phyloP scores from a whole-genome alignment of 169 alveolate genomes.

The Babesia bigemina region DNA sequence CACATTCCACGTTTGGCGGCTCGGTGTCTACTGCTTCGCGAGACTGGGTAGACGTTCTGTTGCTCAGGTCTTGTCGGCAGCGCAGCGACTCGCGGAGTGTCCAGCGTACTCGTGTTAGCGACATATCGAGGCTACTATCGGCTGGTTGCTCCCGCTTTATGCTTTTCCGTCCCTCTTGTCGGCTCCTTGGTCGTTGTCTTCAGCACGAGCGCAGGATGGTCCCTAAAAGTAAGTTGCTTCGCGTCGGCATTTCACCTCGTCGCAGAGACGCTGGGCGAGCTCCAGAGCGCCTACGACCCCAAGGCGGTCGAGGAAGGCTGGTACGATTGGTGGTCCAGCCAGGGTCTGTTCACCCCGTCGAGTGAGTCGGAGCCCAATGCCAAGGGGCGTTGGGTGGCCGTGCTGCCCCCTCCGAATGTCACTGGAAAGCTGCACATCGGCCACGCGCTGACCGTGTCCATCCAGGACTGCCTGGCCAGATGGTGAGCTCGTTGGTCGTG shows the following conservation, averaged over 20 bases:
- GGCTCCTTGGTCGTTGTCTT: conserved; percentile 2
- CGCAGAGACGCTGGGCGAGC: conserved; percentile 48
- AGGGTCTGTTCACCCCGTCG: conserved; percentile 79
- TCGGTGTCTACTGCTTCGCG: too few relatives aligned
- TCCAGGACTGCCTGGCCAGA: conserved; percentile 96
- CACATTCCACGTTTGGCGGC: too few relatives aligned
- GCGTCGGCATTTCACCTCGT: neutral
- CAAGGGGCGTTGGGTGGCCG: conserved; percentile 77
- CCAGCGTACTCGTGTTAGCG: too few relatives aligned
- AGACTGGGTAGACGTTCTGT: too few relatives aligned
- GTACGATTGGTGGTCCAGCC: conserved; percentile 94
- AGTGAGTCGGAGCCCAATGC: conserved; percentile 70
- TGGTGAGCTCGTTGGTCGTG: conserved; percentile 68
- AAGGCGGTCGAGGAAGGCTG: conserved; percentile 93
- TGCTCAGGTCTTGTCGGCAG: too few relatives aligned
- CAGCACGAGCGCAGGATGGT: conserved; percentile 17
- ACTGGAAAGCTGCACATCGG: conserved; percentile 99
- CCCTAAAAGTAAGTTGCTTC: conserved; percentile 12
- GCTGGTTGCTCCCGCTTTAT: neutral
- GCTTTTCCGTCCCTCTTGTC: conserved; percentile 2
- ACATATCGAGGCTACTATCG: too few relatives aligned
- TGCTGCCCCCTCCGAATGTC: conserved; percentile 99
- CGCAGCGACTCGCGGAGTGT: too few relatives aligned
- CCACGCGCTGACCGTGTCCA: conserved; percentile 98
- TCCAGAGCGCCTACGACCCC: conserved; percentile 93